Base-by-base conservation (phyloP, 345 rosid genomes). In the Eucalyptus sp. region DNA sequence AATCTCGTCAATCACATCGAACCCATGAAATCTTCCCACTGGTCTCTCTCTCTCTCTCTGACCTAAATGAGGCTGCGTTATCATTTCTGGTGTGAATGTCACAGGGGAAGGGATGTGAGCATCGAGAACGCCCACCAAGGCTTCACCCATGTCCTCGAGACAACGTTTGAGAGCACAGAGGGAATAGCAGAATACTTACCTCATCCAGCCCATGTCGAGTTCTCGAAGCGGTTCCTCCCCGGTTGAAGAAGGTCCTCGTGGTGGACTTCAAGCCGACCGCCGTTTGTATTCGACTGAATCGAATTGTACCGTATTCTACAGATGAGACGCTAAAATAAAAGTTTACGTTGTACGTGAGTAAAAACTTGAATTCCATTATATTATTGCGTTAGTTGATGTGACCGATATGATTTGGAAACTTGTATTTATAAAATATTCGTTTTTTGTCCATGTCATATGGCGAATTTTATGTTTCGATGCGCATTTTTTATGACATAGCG, bases 41-140 rank as follows among this genome's bases (percentile, higher is more conserved):
- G 98, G 98, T 96, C 93, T 58, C 43, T 3, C 62, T 52, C 33
- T 46, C 58, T 52, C 51, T 22, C 13, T 84, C 81, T 54, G 89
- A 24, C 25, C 10, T 91, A 50, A 50, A 50, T 50, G 51, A 50
- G 51, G 51, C 15, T 13, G 51, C 13, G 51, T 50, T 50, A 50
- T 50, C 51, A 50, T 13, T 50, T 50, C 51, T 50, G 51, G 51
- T 50, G 51, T 50, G 15, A 12, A 12, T 50, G 51, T 50, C 15
- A 50, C 22, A 96, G 98, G 99, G 98, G 97, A 10, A 92, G 87
- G 60, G 96, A 96, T 93, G 95, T 97, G 92, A 95, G 98, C 91
- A 87, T 60, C 68, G 68, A 60, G 31, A 60, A 60, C 31, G 4
- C 4, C 31, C 68, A 27, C 27, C 68, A 60, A 60, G 68, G 68